These are phyloP conservation scores for Solanum paucissectum DNA, from an alignment of 257 asterid genomes.

Conservation along the genomic window DNA sequence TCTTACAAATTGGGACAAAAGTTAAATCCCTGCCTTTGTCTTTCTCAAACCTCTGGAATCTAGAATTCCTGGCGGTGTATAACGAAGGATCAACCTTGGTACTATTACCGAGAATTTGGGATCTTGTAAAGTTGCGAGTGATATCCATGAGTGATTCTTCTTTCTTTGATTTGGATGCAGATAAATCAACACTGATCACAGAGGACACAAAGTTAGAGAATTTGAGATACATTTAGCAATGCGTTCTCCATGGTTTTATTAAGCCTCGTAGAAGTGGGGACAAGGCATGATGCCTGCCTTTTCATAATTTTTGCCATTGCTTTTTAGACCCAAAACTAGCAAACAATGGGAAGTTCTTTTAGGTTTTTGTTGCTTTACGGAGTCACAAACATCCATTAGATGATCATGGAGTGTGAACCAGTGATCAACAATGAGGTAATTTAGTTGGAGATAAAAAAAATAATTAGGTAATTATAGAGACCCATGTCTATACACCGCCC, in stretches of 20 bases:
- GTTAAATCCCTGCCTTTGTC: no score
- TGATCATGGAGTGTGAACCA: not conserved
- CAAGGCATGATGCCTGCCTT: not conserved
- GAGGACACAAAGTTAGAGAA: not conserved
- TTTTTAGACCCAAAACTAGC: not conserved
- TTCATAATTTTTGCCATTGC: not conserved
- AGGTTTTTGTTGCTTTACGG: not conserved
- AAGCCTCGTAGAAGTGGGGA: not conserved
- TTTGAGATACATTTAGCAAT: not conserved
- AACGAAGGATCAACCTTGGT: no score
- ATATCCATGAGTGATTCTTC: not conserved
- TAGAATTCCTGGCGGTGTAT: fast-evolving
- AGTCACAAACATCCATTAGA: not conserved
- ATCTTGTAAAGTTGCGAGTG: no score
- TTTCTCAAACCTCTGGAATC: no score
- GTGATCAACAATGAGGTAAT: not conserved
- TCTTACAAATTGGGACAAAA: no score
- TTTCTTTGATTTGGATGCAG: not conserved
- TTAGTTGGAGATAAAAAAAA: not conserved
- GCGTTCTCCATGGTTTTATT: not conserved
- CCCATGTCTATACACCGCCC: not conserved
- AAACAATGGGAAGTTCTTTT: not conserved
- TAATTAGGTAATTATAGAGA: not conserved
- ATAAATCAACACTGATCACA: not conserved
- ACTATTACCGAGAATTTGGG: no score